Conservation (phyloP, 2,329 filamentous ascomycete species). For the Fusarium floridanum region DNA sequence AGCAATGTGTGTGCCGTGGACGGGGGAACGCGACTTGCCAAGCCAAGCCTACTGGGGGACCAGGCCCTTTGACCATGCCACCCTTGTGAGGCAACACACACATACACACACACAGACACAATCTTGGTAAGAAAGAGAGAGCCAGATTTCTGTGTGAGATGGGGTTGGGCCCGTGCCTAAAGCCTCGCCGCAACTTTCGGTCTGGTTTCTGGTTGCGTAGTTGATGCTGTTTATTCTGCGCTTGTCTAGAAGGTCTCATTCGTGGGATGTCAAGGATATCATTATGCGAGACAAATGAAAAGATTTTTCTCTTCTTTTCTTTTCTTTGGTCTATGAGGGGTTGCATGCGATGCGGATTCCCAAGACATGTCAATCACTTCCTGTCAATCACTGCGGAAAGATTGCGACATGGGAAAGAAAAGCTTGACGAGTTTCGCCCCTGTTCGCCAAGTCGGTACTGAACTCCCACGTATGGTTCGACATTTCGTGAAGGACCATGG, state of each 20-base stretch:
- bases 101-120: not conserved
- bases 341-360: not conserved
- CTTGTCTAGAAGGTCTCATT: conserved; percentile 31
- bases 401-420: conserved; percentile 2
- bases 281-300: not conserved
- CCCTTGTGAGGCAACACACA: conserved; percentile 5
- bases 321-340: not conserved
- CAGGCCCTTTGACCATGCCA: conserved; percentile 13
- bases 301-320: not conserved
- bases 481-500: not conserved
- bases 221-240: conserved; percentile 2
- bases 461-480: not conserved
- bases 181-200: conserved; percentile 33
- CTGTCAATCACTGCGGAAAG: not conserved
- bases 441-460: conserved; percentile 36
- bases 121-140: conserved; percentile 19
- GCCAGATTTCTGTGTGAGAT: conserved; percentile 3
- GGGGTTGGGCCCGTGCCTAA: not conserved
- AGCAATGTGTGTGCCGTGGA: conserved; percentile 21
- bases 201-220: not conserved
- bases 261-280: not conserved
- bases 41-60: conserved; percentile 18
- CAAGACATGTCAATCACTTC: not conserved
- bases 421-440: conserved; percentile 7
- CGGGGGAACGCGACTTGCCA: conserved; percentile 23